Evolutionary conservation across 1,139 yeast genomes (phyloP), one percentile per base, ranked within the genome.

Genomic region (Protomyces arabidopsidicola): DNA sequence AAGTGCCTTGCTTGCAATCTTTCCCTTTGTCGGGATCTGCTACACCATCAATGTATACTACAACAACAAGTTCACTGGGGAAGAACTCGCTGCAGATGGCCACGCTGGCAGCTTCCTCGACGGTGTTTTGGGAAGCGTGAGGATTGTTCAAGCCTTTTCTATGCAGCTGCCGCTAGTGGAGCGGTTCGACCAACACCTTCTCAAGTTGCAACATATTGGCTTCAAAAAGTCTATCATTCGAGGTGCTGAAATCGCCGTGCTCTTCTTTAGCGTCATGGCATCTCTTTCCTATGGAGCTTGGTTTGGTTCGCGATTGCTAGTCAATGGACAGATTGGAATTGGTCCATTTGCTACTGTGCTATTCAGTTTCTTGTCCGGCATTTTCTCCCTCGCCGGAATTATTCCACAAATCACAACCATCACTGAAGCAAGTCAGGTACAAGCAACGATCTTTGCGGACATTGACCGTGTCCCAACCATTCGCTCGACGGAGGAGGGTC

Each of bases 121-220:
- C 66, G 81, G 78, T 64, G 73, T 77, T 3, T 67, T 78, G n/a
- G 72, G 78, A 20, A 74, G 79, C 9, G 73, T 77, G 34, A 75
- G 81, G 55, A 77, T 75, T 65, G 78, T 78, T 4, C 75, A 76
- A 24, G 80, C 81, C 2, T 78, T 78, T 65, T 79, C 80, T 22
- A 72, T 76, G 18, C 80, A 78, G 69, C 70, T 72, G 18, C 73
- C 78, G 10, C 68, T 78, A 52, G 71, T 74, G 4, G 69, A 65
- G 22, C 71, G 72, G 65, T 78, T 73, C 66, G 78, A 77, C 63
- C 66, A 63, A 34, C 70, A 69, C 53, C 72, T 78, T 57, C 69
- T 65, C 10, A 63, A 68, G 4, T 70, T 78, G 1, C 70, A 70
- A 69, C 66, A 68, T 48, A 71, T 68, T 42, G 71, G 73, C 31